Conservation (phyloP, 306 rosid genomes). For the Rosa lucieae region DNA sequence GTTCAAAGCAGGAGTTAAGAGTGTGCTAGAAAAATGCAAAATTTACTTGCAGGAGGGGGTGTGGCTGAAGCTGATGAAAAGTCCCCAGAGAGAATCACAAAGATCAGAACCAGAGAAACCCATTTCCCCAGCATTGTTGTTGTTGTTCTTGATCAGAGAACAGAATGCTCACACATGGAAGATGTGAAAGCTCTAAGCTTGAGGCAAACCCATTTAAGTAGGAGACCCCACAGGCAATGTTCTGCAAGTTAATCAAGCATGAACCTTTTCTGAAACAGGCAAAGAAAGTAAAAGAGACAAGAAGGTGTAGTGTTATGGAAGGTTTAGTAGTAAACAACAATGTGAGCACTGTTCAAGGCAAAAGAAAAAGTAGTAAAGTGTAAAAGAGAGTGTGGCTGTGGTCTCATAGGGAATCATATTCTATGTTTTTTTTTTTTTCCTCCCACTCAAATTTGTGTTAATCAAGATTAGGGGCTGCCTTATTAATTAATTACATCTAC, state of each 20-base stretch:
- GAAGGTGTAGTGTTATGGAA: slow-evolving; percentile 30
- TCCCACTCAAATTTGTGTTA: slow-evolving; percentile 16
- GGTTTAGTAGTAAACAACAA: slow-evolving; percentile 18
- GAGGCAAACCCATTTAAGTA: slow-evolving; percentile 36
- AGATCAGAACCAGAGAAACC: slow-evolving; percentile 42
- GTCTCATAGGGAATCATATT: slow-evolving; percentile 35
- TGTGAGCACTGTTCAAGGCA: slow-evolving; percentile 20
- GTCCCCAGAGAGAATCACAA: slow-evolving; percentile 48
- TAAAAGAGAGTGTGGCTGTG: slow-evolving; percentile 11
- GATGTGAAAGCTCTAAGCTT: slow-evolving; percentile 38
- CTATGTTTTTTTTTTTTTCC: background rate
- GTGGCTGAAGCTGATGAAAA: slow-evolving; percentile 71
- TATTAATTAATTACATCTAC: background rate
- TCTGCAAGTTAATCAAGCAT: slow-evolving; percentile 28
- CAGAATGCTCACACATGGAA: slow-evolving; percentile 36
- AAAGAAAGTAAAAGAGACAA: slow-evolving; percentile 39
- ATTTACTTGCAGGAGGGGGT: slow-evolving; percentile 76
- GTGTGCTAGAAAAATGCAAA: background rate
- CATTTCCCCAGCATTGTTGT: slow-evolving; percentile 48
- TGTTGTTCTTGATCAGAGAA: slow-evolving; percentile 26
- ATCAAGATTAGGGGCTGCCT: background rate
- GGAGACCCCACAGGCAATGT: slow-evolving; percentile 38
- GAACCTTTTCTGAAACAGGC: slow-evolving; percentile 31
- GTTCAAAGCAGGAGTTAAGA: background rate
- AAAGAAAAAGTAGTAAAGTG: slow-evolving; percentile 26